Percentiles rank a stretch among this genome's conserved stretches.
Conservation (phyloP, 768 basidiomycete genomes). For the Panaeolus papilionaceus region DNA sequence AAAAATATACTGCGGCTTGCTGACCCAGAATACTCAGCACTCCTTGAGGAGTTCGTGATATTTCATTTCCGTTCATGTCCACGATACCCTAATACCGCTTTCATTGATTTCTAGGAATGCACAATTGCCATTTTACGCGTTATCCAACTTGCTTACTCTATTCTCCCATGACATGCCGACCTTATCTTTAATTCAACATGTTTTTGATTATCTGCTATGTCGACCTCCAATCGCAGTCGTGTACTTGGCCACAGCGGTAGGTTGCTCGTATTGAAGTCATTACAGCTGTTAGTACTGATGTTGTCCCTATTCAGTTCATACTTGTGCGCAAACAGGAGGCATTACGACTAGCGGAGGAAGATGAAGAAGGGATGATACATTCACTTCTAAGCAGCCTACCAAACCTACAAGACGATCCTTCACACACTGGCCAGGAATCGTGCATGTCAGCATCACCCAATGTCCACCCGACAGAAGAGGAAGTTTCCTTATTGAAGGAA, state of each 20-base stretch:
- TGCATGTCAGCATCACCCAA: conserved; percentile 1
- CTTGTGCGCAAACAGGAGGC: conserved; percentile 76
- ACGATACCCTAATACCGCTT: background rate
- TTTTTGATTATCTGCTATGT: conserved; percentile 89
- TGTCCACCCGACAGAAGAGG: conserved; percentile 13
- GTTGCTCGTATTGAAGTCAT: conserved; percentile 34
- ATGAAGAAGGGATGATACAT: conserved; percentile 85
- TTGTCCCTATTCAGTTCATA: conserved; percentile 58
- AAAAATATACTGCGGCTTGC: conserved; percentile 74
- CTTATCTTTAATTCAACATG: conserved; percentile 86
- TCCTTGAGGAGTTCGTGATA: conserved; percentile 66
- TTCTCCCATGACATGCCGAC: conserved; percentile 94
- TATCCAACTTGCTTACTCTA: conserved; percentile 89
- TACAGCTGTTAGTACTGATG: background rate
- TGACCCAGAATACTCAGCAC: conserved; percentile 71
- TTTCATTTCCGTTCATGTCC: background rate
- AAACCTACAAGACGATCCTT: conserved; percentile 53
- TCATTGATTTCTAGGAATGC: conserved; percentile 53
- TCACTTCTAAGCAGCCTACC: conserved; percentile 73
- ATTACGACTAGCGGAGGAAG: conserved; percentile 62
- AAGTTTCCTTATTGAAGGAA: conserved; percentile 26
- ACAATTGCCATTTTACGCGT: conserved; percentile 87
- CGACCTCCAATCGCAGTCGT: conserved; percentile 83
- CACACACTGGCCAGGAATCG: conserved; percentile 15
- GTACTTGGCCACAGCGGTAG: conserved; percentile 83